Conservation (phyloP, 352 stramenopile species). For the Phytophthora capsici region DNA sequence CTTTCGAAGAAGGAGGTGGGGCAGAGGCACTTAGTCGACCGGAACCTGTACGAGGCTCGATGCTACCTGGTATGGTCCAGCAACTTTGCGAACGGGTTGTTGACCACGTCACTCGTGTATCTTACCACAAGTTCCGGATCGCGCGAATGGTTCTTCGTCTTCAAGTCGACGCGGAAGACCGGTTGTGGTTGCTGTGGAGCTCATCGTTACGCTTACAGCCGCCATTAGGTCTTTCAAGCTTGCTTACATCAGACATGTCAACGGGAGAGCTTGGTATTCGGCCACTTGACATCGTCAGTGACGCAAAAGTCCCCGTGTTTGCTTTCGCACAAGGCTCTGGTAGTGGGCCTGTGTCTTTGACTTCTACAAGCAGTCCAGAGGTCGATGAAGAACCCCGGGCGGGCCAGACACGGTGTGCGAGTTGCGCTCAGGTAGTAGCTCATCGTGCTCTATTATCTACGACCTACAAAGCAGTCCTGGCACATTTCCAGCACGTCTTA, state of each 20-base stretch:
- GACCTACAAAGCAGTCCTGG: conserved; percentile 94
- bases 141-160: conserved; percentile 96
- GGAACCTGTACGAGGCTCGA: conserved; percentile 90
- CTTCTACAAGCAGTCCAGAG: conserved; percentile 8
- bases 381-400: conserved; percentile 28
- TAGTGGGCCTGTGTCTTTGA: conserved; percentile 22
- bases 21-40: conserved; percentile 83
- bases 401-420: conserved; percentile 75
- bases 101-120: conserved; percentile 92
- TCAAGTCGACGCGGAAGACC: conserved; percentile 93
- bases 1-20: conserved; percentile 91
- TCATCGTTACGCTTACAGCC: conserved; percentile 88
- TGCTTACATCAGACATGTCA: conserved; percentile 3
- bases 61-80: conserved; percentile 92
- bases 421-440: conserved; percentile 78
- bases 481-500: conserved; percentile 93
- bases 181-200: conserved; percentile 95
- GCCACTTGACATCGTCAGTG: conserved; percentile 69
- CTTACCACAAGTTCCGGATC: conserved; percentile 92
- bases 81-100: conserved; percentile 93
- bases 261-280: conserved; percentile 28
- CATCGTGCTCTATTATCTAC: conserved; percentile 82
- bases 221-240: conserved; percentile 3
- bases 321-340: conserved; percentile 41
- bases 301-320: conserved; percentile 72